Evolutionary conservation across 805 yeast species (phyloP).

Genomic region (Candida peoriensis): DNA sequence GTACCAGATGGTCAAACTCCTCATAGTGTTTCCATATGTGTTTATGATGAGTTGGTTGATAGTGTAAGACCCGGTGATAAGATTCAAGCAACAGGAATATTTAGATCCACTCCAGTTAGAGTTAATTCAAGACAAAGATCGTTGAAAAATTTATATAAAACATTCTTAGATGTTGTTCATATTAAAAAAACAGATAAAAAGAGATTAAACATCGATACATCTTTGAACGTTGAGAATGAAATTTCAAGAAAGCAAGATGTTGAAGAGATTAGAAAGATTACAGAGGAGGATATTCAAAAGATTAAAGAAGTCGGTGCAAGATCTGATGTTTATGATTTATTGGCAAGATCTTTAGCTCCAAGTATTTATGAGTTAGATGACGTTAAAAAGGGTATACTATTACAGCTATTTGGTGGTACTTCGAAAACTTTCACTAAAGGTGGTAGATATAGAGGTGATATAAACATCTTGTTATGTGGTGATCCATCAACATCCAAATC

Average conservation of each 20-base stretch:
- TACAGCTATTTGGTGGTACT: slow-evolving; percentile 94
- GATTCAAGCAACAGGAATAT: slow-evolving; percentile 91
- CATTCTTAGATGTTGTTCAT: slow-evolving; percentile 92
- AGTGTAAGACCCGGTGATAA: slow-evolving; percentile 95
- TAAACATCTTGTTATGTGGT: slow-evolving; percentile 88
- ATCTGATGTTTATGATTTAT: slow-evolving; percentile 75
- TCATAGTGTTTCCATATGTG: slow-evolving; percentile 89
- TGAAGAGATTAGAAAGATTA: slow-evolving; percentile 66
- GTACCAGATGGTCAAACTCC: slow-evolving; percentile 99
- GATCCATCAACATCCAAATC: slow-evolving; percentile 98
- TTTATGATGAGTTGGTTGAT: slow-evolving; percentile 94
- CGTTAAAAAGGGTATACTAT: slow-evolving; percentile 88
- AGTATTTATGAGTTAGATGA: slow-evolving; percentile 94
- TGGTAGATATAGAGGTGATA: slow-evolving; percentile 94
- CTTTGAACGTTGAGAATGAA: slow-evolving; percentile 48
- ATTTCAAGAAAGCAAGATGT: slow-evolving; percentile 60
- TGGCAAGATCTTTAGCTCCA: slow-evolving; percentile 94
- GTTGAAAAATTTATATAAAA: slow-evolving; percentile 78
- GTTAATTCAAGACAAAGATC: slow-evolving; percentile 82
- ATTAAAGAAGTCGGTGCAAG: slow-evolving; percentile 61
- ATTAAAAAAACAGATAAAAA: slow-evolving; percentile 79
- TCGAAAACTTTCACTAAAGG: slow-evolving; percentile 85
- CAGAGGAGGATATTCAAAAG: slow-evolving; percentile 62
- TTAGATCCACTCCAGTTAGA: slow-evolving; percentile 87
- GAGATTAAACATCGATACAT: slow-evolving; percentile 73